Evolutionary conservation across 1,284 basidiomycete species (phyloP), one percentile per base, ranked within the genome.

Genomic region (Marasmius fiardii): DNA sequence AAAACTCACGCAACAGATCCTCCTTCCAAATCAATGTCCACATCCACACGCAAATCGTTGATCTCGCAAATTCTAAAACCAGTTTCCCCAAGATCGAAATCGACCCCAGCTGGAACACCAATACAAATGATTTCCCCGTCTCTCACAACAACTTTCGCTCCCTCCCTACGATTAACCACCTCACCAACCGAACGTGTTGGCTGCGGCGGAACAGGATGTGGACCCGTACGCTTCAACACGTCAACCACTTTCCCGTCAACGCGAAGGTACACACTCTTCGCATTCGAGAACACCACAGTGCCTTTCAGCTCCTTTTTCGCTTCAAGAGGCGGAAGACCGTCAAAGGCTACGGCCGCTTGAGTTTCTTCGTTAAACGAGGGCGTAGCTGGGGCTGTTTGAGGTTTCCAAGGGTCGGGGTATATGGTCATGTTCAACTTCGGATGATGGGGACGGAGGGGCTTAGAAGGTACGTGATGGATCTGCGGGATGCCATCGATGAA

Each of bases 291-390:
- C 18, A 85, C 66, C 11, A 86, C 37, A 66, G 10, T 85, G 71
- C 2, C 63, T 39, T 64, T 67, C 21, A 71, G n/a, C n/a, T n/a
- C 61, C 28, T 66, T 71, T 43, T 62, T 68, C 0, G 79, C 67
- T 18, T 66, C 67, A 31, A 90, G 70, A 11, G 87, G 86, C 21
- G 86, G 88, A 1, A 90, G 74, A 2, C 88, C 88, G 48, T 88
- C 81, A 59, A 81, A 81, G 64, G 81, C 67, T 18, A 89, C 62
- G 2, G 85, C 76, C 16, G 74, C 76, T 48, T 71, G 63, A 2
- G 74, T 74, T 62, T 88, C 83, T 52, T 74, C 70, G 59, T 81
- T 77, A 54, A 85, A 90, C 60, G 83, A 70, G 2, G 88, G 88
- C 1, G 80, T 81, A 8, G 69, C 60, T 0, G 87, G 88, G 0